Base-by-base conservation (phyloP, 2,329 filamentous ascomycete species). In the Fusarium duplospermum region DNA sequence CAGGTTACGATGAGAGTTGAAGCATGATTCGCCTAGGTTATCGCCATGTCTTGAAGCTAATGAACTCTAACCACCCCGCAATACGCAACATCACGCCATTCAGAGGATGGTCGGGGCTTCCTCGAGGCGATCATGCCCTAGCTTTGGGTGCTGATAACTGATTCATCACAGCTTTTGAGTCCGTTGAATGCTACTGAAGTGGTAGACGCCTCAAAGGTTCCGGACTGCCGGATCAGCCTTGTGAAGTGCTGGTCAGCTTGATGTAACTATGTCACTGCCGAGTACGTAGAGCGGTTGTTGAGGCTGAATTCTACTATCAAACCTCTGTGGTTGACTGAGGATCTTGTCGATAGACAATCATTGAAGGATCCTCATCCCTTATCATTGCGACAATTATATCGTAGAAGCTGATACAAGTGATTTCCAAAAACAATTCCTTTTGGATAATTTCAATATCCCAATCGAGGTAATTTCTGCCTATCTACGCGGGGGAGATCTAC, bases 41-140 rank as follows among this genome's bases (percentile, higher is more conserved):
- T 54, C 27, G 27, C 47, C 47, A 58, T 31, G 13, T 16, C 6
- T 7, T 7, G 38, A 33, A 33, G 35, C 58, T 61, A 61, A 45
- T 31, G 38, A 61, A 61, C 58, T 61, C 36, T 61, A 61, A 61
- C 18, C 38, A 31, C 58, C 58, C 58, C 58, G 58, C 58, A 61
- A 45, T 42, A 42, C 57, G 57, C 58, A 61, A 24, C 27, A 24
- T 61, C 58, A 45, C 36, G 35, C 58, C 58, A 61, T 45, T 45
- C 20, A 10, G 20, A 33, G 36, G 36, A 6, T 33, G 57, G 31
- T 45, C 13, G 18, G 31, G 57, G 36, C 13, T 22, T 42, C 38
- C 35, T 27, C 18, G 27, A 40, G 33, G 35, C 52, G 33, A 54
- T 31, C 47, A 20, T 31, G 47, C 18, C n/a, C 47, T 16, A 58